Percentiles rank a stretch among this genome's conserved stretches.
Conservation (phyloP, 116 monocot genomes). For the Dioscorea cayenensis region DNA sequence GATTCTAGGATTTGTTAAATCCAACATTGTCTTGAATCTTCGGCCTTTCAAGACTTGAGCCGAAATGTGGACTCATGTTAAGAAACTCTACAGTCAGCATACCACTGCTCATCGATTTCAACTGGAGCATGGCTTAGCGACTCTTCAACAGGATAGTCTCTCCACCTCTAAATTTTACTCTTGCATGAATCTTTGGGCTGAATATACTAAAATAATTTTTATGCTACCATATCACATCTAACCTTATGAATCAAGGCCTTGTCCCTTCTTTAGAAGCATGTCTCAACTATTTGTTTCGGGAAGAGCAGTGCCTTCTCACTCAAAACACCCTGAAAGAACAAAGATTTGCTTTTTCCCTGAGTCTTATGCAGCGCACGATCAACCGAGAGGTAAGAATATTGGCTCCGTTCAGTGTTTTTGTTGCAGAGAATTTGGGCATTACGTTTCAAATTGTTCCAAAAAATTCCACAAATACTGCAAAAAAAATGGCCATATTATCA, state of each 20-base stretch:
- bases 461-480: constrained; percentile 17
- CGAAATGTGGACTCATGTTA: constrained; percentile 9
- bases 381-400: background rate
- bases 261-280: background rate
- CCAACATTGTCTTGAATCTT: constrained; percentile 2
- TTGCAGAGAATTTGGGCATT: background rate
- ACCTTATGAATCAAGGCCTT: background rate
- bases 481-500: constrained; percentile 12
- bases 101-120: background rate
- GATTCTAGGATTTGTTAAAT: constrained; percentile 16
- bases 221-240: background rate
- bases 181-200: constrained; percentile 2
- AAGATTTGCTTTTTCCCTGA: background rate
- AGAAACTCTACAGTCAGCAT: constrained; percentile 8
- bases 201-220: background rate
- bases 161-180: background rate
- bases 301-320: background rate
- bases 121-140: background rate
- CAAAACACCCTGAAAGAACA: background rate
- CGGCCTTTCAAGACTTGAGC: background rate
- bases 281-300: background rate
- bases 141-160: background rate
- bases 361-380: background rate
- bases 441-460: background rate
- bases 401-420: background rate